Conservation (phyloP, 176 grass and related monocot genomes). For the Triticum dicoccoides region DNA sequence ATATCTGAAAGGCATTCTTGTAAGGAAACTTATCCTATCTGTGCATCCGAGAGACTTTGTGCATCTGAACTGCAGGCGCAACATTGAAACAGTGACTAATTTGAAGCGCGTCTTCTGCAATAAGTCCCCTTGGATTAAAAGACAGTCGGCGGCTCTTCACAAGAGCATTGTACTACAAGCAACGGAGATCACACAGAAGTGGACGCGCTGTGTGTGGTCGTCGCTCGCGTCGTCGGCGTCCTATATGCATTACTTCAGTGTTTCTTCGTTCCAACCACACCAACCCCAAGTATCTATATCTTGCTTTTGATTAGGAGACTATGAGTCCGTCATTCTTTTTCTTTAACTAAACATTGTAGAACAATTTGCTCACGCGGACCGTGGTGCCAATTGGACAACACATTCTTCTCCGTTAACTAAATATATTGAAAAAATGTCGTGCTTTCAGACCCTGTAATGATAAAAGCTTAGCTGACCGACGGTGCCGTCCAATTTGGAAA, state of each 20-base stretch:
- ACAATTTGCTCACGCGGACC: not conserved
- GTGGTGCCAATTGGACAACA: not conserved
- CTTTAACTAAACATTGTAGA: not conserved
- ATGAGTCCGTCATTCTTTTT: not conserved
- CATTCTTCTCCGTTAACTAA: not conserved
- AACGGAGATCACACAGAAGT: no score
- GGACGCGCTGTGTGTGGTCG: no score
- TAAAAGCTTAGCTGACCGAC: not conserved
- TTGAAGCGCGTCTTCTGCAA: no score
- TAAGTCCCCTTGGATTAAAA: no score
- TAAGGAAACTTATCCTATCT: not conserved
- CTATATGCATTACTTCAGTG: not conserved
- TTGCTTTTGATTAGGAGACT: not conserved
- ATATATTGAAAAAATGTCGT: not conserved
- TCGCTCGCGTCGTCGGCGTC: no score
- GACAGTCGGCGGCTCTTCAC: no score
- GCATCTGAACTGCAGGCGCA: not conserved
- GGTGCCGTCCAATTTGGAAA: not conserved
- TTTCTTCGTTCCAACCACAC: not conserved
- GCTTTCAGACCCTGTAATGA: not conserved
- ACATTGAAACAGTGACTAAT: no score
- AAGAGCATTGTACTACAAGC: no score
- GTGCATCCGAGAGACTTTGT: not conserved
- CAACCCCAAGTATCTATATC: not conserved
- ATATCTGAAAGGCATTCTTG: not conserved